Conservation (phyloP, 208 protist species). For the Trichomonas vaginalis region DNA sequence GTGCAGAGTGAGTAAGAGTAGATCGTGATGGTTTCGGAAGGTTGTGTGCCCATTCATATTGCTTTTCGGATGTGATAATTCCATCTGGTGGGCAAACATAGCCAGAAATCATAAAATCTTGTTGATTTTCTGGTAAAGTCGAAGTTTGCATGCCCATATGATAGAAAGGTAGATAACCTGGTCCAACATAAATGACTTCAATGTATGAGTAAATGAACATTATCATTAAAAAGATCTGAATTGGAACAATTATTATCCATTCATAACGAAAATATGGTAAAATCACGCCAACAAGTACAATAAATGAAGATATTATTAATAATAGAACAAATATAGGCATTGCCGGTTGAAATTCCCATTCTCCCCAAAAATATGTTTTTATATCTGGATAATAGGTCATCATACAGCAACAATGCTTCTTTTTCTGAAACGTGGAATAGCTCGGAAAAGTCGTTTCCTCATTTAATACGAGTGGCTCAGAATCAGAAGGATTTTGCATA, state of each 20-base stretch:
- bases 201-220: not conserved
- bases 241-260: not conserved
- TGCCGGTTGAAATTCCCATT: not conserved
- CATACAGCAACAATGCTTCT: not conserved
- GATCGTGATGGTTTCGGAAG: not conserved
- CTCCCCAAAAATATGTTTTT: not conserved
- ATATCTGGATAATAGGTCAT: not conserved
- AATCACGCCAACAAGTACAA: not conserved
- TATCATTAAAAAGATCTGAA: not conserved
- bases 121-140: not conserved
- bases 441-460: not conserved
- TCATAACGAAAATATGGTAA: not conserved
- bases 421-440: not conserved
- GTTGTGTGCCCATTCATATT: not conserved
- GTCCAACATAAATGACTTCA: not conserved
- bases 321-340: not conserved
- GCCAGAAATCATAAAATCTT: not conserved
- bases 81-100: not conserved
- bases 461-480: not conserved
- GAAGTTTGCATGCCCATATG: not conserved
- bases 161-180: slow-evolving; percentile 1
- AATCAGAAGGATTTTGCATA: not conserved
- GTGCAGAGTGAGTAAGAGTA: not conserved
- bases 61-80: not conserved
- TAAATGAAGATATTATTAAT: not conserved